phyloP scores from a whole-genome alignment of 2,329 filamentous ascomycete genomes.

The Purpureocillium takamizusanense region DNA sequence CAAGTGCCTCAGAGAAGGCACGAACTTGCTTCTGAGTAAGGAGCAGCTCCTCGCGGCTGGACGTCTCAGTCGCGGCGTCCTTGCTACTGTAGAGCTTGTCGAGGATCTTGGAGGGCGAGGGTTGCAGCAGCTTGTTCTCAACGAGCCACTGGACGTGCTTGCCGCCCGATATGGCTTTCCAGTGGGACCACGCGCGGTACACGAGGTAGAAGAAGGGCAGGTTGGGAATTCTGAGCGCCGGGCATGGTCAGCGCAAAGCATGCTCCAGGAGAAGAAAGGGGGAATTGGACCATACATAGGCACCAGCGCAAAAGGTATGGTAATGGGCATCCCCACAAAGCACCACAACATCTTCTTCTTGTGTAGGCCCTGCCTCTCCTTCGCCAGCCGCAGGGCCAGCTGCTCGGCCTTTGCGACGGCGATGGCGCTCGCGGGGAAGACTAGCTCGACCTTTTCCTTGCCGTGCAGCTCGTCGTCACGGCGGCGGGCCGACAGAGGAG shows the following conservation, averaged over 20 bases:
- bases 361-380: slow-evolving; percentile 73
- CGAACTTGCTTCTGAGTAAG: slow-evolving; percentile 44
- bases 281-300: slow-evolving; percentile 57
- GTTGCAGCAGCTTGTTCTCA: slow-evolving; percentile 59
- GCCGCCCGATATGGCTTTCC: slow-evolving; percentile 75
- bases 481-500: slow-evolving; percentile 62
- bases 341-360: slow-evolving; percentile 71
- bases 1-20: slow-evolving; percentile 50
- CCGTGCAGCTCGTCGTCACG: slow-evolving; percentile 54
- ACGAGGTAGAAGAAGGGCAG: slow-evolving; percentile 93
- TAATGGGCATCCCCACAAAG: slow-evolving; percentile 72
- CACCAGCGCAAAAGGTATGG: slow-evolving; percentile 71
- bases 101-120: slow-evolving; percentile 57
- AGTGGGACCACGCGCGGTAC: slow-evolving; percentile 89
- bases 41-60: slow-evolving; percentile 26
- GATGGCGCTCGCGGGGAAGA: slow-evolving; percentile 68
- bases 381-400: slow-evolving; percentile 63
- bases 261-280: no score
- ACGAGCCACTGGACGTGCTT: slow-evolving; percentile 78
- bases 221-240: slow-evolving; percentile 65
- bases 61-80: slow-evolving; percentile 11
- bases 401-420: slow-evolving; percentile 51
- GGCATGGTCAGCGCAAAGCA: background rate
- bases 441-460: slow-evolving; percentile 59
- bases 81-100: slow-evolving; percentile 62